Base-by-base conservation (phyloP, 192 early-diverging fungal species). In the Haplosporangium gracile region DNA sequence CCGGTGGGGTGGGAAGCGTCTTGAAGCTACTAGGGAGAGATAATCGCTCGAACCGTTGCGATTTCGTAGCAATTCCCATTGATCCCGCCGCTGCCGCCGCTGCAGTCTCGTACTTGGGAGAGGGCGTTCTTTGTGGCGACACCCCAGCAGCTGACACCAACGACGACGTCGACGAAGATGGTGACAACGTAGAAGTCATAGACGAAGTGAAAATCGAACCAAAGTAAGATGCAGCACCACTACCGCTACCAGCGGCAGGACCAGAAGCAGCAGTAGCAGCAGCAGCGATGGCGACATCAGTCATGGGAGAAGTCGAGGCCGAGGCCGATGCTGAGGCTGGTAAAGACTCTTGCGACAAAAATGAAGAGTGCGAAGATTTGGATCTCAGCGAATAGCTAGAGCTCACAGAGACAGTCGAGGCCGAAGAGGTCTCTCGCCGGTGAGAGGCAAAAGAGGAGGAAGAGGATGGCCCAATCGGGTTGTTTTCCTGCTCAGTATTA, bases 291-390 rank as follows among this genome's bases (percentile, higher is more conserved):
- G 29, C 47, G 11, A n/a, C 36, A 24, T 74, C 77, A 1, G 71
- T n/a, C 22, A 32, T 4, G 0, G 76, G 78, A 5, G 83, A 75
- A 68, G 45, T 18, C 34, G 70, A 72, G 26, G 70, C 69, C 8
- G 75, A 72, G 7, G 57, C 74, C 11, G 78, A 85, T 9, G 29
- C 68, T 34, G 72, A 72, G 2, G 36, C 26, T 32, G 26, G 10
- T 77, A 57, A 7, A 84, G 51, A 26, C 26, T n/a, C 60, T 4
- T 65, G 60, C 16, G 53, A 43, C 18, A 57, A 24, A 4, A 75
- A n/a, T 10, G 83, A 85, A 8, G 78, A 85, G 8, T 47, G 10
- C 4, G 83, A 85, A 2, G 83, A 80, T 47, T 85, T 85, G 16
- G 78, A 72, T 63, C 77, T 76, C 36, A 80, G 69, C 13, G 75